These are phyloP conservation scores for Medicago ruthenica DNA, from an alignment of 306 rosid species.

Conservation along the genomic window DNA sequence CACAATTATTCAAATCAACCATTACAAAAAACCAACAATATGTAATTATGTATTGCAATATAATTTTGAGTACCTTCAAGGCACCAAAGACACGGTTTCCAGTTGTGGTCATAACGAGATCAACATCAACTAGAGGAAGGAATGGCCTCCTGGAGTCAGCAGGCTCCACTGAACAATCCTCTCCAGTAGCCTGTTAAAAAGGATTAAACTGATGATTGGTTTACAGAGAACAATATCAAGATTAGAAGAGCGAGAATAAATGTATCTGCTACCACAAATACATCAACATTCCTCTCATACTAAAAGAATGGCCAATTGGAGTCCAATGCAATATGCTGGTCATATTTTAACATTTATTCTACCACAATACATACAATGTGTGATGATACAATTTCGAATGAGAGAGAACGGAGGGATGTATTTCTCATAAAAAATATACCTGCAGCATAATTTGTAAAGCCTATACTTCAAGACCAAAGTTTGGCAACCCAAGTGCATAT, in stretches of 20 bases:
- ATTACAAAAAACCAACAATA: background rate
- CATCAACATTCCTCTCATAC: slow-evolving; percentile 93
- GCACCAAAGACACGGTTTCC: slow-evolving; percentile 94
- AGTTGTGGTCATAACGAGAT: slow-evolving; percentile 79
- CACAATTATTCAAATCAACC: background rate
- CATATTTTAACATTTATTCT: background rate
- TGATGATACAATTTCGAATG: background rate
- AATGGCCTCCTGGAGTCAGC: slow-evolving; percentile 89
- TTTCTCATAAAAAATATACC: slow-evolving; percentile 48
- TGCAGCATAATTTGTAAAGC: slow-evolving; percentile 93
- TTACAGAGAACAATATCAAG: no score
- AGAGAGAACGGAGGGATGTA: background rate
- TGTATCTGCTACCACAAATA: slow-evolving; percentile 11
- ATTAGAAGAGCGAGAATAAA: background rate
- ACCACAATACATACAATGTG: background rate
- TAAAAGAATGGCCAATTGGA: slow-evolving; percentile 83
- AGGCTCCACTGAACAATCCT: slow-evolving; percentile 91
- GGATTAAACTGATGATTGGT: background rate
- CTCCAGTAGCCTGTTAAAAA: slow-evolving; percentile 71
- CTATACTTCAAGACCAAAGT: slow-evolving; percentile 80
- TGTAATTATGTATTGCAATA: no score
- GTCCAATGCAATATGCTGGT: slow-evolving; percentile 90
- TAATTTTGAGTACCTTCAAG: slow-evolving; percentile 52
- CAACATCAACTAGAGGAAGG: slow-evolving; percentile 96
- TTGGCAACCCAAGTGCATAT: slow-evolving; percentile 76